Evolutionary conservation across 257 asterid genomes (phyloP), one percentile per base, ranked within the genome.

Genomic region (Solanum paucissectum): DNA sequence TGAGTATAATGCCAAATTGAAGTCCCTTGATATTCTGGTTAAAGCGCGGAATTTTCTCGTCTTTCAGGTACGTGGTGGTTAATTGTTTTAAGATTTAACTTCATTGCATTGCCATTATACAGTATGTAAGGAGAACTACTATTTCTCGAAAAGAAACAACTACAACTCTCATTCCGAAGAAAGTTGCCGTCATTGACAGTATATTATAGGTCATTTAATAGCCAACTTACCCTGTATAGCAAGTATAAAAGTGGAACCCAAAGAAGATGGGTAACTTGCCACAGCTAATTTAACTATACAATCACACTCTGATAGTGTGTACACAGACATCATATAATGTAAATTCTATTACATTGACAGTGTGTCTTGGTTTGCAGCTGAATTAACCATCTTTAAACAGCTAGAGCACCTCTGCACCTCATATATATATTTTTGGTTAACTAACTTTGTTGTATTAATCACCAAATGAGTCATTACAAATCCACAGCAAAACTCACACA

Each of bases 1-100:
- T 88, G 99, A 95, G 46, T 97, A 97, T 69, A 95, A 95, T 87
- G 90, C 82, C 16, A 92, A 88, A 90, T 85, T 97, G 94, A 95
- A 88, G 94, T 93, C 94, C 85, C 94, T 95, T 49, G 98, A 98
- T 20, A 97, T 97, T 83, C 98, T 97, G 7, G 98, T 97, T 68
- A 97, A 97, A 90, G 98, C 98, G 34, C 94, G 99, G 44, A 97
- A 97, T 94, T 97, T 97, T 93, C 95, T 97, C 49, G 99, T 97
- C 87, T 97, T 97, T 91, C 99, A 97, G 99, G 99, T 95, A 42
- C 83, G 83, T 74, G 83, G 5, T 76, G 36, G 60, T 76, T 87
- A 40, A 38, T 12, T 36, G 83, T 36, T 34, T 74, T 20, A 36
- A 36, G 10, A n/a, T 74, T 74, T 74, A 36, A 21, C 52, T 74